phyloP scores from a whole-genome alignment of 306 rosid genomes.

The Cicer judaicum region DNA sequence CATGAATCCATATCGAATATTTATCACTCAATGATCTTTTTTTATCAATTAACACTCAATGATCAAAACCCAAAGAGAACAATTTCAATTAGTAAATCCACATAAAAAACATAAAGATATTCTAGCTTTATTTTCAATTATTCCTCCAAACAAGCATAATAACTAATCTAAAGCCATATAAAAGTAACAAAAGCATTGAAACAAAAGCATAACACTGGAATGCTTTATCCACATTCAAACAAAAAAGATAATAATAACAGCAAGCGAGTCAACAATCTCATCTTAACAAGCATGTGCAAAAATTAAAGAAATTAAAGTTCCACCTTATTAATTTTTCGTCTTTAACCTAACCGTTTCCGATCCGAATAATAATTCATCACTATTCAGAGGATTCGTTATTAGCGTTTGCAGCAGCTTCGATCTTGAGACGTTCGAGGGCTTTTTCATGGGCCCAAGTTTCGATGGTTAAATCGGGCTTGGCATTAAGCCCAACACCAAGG shows the following conservation, averaged over 20 bases:
- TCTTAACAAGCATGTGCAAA: slow-evolving; percentile 27
- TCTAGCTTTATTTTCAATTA: slow-evolving; percentile 9
- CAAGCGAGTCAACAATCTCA: slow-evolving; percentile 46
- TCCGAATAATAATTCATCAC: slow-evolving; percentile 27
- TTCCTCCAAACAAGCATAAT: background rate
- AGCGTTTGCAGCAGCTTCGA: background rate
- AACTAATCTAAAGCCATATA: background rate
- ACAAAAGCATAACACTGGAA: slow-evolving; percentile 14
- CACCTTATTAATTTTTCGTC: background rate
- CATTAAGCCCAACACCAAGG: slow-evolving; percentile 98
- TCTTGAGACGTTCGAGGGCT: slow-evolving; percentile 90
- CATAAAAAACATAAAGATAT: background rate
- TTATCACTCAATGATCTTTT: background rate
- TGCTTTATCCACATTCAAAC: slow-evolving; percentile 50
- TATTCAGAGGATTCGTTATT: slow-evolving; percentile 50
- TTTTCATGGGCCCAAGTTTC: slow-evolving; percentile 99
- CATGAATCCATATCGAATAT: background rate
- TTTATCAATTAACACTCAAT: background rate
- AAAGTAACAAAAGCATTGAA: background rate
- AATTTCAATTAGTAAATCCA: background rate
- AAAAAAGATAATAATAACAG: slow-evolving; percentile 21
- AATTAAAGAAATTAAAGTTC: slow-evolving; percentile 38
- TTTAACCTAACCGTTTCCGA: slow-evolving; percentile 36
- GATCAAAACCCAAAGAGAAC: background rate
- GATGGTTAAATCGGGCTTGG: slow-evolving; percentile 97